Evolutionary conservation across 139 green algal species (phyloP), one percentile per base, ranked within the genome.

Genomic region (Ostreobium quekettii): DNA sequence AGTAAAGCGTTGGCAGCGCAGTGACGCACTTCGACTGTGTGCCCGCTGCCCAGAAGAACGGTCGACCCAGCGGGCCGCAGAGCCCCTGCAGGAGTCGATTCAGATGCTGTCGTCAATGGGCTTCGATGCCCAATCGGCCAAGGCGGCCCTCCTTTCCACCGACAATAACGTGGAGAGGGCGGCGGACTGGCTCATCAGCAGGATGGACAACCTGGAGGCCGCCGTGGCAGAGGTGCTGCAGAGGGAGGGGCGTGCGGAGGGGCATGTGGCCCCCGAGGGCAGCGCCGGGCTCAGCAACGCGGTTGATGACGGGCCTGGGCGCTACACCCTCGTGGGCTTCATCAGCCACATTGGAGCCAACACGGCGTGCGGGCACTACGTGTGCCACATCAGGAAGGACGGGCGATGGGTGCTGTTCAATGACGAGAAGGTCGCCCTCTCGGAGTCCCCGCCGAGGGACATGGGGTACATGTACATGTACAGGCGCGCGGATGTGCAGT

Each of bases 401-500:
- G 83, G 80, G 30, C 77, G 76, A 22, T 99, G 94, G 94, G 81
- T 87, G 36, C 87, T 98, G 35, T 97, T 90, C 86, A 98, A 99
- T 75, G 94, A 99, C 67, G 87, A 96, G 56, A 99, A 98, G 80
- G 94, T 99, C 60, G 92, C 93, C 0, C 67, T 86, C 26, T 90
- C 74, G 31, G 80, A 86, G 67, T 67, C 90, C 15, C 87, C 88
- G 3, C 93, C 93, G 1, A 74, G 71, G 28, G 89, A 91, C 59
- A 80, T 95, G 59, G 93, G 89, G 2, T 99, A 98, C 82, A 83
- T 97, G 70, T 99, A 99, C 80, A 48, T 98, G 2, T 98, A 85
- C 82, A 81, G 71, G 62, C 71, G 85, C 1, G 38, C 66, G n/a
- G 56, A 62, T 5, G 58, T 64, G 30, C 56, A 67, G 61, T n/a